Evolutionary conservation across 2,329 filamentous ascomycete genomes (phyloP), one percentile per base, ranked within the genome.

Genomic region (Periconia sp.): DNA sequence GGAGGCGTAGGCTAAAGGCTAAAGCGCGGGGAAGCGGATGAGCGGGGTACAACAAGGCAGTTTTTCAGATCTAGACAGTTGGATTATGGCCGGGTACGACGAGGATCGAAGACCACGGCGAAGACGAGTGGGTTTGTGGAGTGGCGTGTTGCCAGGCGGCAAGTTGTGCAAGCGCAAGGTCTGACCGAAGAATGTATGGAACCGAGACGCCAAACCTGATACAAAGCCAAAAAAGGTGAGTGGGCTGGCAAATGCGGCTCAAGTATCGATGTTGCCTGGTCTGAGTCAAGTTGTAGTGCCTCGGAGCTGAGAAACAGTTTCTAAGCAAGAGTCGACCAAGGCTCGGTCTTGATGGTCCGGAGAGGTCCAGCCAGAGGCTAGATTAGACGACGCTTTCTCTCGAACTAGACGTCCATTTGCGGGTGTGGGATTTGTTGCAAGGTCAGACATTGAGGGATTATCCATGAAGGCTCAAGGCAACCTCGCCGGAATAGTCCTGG

Each of bases 1-100:
- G n/a, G 25, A 28, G 15, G 19, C 5, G 25, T 17, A 19, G 22
- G 43, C 13, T 23, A 23, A 30, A 10, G 19, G 7, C 7, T 8
- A 28, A 7, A 19, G 26, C 30, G 36, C 34, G 34, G 26, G 19
- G 25, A 36, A 32, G 16, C 26, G 28, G 40, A 33, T n/a, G 22
- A 17, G 15, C 12, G 40, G 33, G 28, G 28, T 18, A 37, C 40
- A 41, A 23, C 17, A 32, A 22, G 34, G 28, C 34, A 28, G 21
- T 33, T 33, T 37, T 36, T 24, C 26, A 43, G 40, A 37, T 33
- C 11, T 21, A 28, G 28, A 37, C 21, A 32, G 34, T 28, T 43
- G 28, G 22, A 2, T 25, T 22, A 5, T 15, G 18, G 17, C 19
- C 34, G 12, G 23, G 26, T 36, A 13, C 11, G 10, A 36, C 17